Base-by-base conservation (phyloP, 2,329 filamentous ascomycete genomes). In the Neoarthrinium moseri region DNA sequence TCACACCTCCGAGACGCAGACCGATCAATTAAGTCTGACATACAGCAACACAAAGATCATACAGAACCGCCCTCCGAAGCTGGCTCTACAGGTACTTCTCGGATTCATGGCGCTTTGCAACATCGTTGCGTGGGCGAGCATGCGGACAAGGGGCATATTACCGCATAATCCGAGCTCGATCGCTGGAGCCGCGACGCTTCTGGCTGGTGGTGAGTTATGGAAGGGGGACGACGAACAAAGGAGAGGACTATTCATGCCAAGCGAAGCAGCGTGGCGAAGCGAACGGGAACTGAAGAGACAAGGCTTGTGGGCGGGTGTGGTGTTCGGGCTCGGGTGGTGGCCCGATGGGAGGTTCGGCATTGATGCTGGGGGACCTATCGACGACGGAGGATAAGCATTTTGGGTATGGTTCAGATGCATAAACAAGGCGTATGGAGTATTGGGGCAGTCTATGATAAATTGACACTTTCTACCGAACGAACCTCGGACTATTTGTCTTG, bases 121-220 rank as follows among this genome's bases (percentile, higher is more conserved):
- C 15, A 37, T 58, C 17, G 56, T 48, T 5, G 52, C 55, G 17
- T 55, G 58, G 44, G 46, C 56, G 13, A 35, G 56, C 5, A 48
- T 62, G 35, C 50, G 51, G 4, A 42, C 55, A 4, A 49, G 50
- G 4, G 50, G 53, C 18, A 46, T 65, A 6, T 45, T 65, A 11
- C 57, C 59, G 5, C 57, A 64, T 15, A 56, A 62, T 35, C 60
- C 59, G 20, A 60, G 57, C 45, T 60, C 55, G 15, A 60, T 64
- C 21, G 60, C 57, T 0, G 59, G 60, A 4, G 51, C 54, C 6
- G 61, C 59, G 0, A 53, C 54, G 4, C 45, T 64, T 37, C 37
- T 65, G 8, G 58, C 56, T 0, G 58, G 56, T 2, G 55, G 56
- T 10, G 56, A 55, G 43, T 50, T 64, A 39, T 54, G 57, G 20